These are phyloP conservation scores for Takashimella koratensis DNA, from an alignment of 1,284 basidiomycete species.

Conservation along the genomic window DNA sequence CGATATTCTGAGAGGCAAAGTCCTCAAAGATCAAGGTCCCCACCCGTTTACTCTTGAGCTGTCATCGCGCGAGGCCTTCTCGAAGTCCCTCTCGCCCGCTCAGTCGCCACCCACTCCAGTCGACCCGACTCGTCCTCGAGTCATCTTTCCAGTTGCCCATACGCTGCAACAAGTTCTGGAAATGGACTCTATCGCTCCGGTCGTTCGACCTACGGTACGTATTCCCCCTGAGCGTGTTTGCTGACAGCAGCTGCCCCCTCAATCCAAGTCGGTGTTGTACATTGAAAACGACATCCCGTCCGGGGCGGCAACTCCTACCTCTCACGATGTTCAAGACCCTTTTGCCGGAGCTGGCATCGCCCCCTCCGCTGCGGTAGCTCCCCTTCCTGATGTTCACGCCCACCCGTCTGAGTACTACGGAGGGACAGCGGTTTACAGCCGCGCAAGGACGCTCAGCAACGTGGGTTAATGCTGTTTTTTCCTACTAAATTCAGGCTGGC, in stretches of 20 bases:
- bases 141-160: neutral
- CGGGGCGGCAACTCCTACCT: slow-evolving; percentile 27
- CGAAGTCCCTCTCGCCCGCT: neutral
- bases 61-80: neutral
- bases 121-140: neutral
- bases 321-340: slow-evolving; percentile 17
- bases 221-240: neutral
- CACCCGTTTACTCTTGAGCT: neutral
- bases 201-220: neutral
- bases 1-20: neutral
- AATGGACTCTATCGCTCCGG: neutral
- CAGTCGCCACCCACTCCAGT: neutral
- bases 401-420: slow-evolving; percentile 82
- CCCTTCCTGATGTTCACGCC: slow-evolving; percentile 55
- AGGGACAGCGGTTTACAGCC: slow-evolving; percentile 66
- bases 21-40: neutral
- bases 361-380: slow-evolving; percentile 1
- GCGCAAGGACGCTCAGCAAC: slow-evolving; percentile 77
- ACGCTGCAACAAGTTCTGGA: neutral
- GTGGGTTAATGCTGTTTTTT: slow-evolving; percentile 51
- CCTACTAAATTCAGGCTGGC: slow-evolving; percentile 54
- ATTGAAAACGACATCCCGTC: slow-evolving; percentile 10
- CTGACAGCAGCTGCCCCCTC: neutral
- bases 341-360: slow-evolving; percentile 13
- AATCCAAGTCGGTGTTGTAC: neutral